Evolutionary conservation across 2,329 filamentous ascomycete species (phyloP).

Genomic region (Sclerotinia trifoliorum): DNA sequence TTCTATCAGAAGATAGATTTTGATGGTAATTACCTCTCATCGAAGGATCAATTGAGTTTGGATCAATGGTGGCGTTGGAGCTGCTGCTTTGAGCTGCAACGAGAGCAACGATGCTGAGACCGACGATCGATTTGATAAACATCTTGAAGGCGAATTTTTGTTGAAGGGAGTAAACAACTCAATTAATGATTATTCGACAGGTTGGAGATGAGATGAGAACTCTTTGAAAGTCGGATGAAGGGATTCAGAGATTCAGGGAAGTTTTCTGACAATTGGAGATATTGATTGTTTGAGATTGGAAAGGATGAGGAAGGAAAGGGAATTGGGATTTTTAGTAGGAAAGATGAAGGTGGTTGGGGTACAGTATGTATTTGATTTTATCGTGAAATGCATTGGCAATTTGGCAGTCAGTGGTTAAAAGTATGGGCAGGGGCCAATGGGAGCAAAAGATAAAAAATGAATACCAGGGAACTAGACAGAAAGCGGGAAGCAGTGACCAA

Average conservation of each 20-base stretch:
- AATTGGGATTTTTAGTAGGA: background rate
- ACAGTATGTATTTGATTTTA: slow-evolving; percentile 15
- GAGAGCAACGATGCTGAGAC: slow-evolving; percentile 35
- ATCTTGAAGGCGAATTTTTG: slow-evolving; percentile 28
- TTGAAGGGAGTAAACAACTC: slow-evolving; percentile 10
- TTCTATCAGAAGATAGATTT: background rate
- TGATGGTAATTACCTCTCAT: slow-evolving; percentile 29
- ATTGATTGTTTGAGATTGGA: background rate
- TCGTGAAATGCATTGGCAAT: slow-evolving; percentile 4
- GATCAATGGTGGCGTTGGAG: slow-evolving; percentile 35
- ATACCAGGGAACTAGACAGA: background rate
- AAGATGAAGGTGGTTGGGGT: slow-evolving; percentile 13
- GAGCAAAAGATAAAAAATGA: background rate
- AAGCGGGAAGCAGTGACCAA: background rate
- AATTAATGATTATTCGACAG: background rate
- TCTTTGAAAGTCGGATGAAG: background rate
- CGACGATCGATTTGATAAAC: slow-evolving; percentile 35
- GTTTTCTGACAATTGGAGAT: background rate
- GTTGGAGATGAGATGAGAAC: background rate
- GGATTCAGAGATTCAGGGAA: background rate
- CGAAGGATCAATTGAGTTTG: slow-evolving; percentile 26
- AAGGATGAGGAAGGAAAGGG: background rate
- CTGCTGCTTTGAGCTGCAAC: slow-evolving; percentile 25
- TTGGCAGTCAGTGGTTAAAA: background rate
- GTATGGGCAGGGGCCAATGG: background rate